A percentile compares a stretch with the other conserved stretches of the same genome.
Conservation (phyloP, 257 asterid genomes). For the Jacaranda mimosifolia region DNA sequence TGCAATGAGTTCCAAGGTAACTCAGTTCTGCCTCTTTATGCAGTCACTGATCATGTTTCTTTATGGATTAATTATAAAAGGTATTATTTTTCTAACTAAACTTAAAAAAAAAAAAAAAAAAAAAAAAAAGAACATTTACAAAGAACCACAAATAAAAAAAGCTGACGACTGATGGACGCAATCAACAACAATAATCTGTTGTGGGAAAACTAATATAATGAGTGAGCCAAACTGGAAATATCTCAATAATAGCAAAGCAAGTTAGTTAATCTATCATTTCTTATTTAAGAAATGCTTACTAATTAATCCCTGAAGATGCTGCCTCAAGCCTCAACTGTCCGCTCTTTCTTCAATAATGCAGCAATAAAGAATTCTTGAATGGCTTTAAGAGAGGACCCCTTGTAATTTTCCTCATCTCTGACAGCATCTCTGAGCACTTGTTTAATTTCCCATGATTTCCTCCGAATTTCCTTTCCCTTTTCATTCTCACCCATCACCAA, state of each 20-base stretch:
- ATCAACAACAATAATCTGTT: too few species aligned
- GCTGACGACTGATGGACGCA: too few species aligned
- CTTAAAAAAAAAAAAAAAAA: too few species aligned
- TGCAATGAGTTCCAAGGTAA: neutral
- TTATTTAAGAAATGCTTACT: neutral
- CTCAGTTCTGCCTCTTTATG: neutral
- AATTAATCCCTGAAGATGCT: neutral
- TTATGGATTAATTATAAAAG: neutral
- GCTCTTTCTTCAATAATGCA: slow-evolving; percentile 34
- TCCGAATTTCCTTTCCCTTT: slow-evolving; percentile 48
- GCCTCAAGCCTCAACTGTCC: neutral
- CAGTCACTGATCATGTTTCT: neutral
- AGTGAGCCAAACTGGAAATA: too few species aligned
- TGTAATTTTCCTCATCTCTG: slow-evolving; percentile 46
- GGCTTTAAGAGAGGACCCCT: slow-evolving; percentile 62
- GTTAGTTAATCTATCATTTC: neutral
- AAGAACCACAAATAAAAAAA: too few species aligned
- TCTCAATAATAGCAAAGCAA: neutral
- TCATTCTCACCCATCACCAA: slow-evolving; percentile 59
- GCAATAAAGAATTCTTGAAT: slow-evolving; percentile 57
- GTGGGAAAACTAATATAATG: too few species aligned
- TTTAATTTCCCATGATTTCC: slow-evolving; percentile 48
- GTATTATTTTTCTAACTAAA: too few species aligned
- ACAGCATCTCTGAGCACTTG: slow-evolving; percentile 44
- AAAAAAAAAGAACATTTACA: too few species aligned